A percentile compares a stretch with the other conserved stretches of the same genome.
phyloP scores from a whole-genome alignment of 1,139 yeast genomes.

The Sugiyamaella paludigena region DNA sequence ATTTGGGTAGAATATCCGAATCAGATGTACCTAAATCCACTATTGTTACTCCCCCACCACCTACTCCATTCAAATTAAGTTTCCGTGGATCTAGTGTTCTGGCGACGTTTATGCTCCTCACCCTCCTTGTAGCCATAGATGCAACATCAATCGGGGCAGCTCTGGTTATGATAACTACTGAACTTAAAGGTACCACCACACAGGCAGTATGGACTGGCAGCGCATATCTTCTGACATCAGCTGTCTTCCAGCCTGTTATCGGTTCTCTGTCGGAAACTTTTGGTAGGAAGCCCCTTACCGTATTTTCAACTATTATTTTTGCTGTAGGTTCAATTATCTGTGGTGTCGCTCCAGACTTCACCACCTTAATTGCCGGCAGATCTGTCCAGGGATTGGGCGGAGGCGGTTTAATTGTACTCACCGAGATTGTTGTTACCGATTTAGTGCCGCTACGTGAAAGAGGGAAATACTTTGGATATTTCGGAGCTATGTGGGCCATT shows the following conservation, averaged over 20 bases:
- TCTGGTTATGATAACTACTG: constrained; percentile 27
- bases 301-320: constrained; percentile 26
- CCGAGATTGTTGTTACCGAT: constrained; percentile 58
- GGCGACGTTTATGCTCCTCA: constrained; percentile 22
- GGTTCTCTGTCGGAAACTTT: constrained; percentile 34
- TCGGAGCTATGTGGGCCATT: constrained; percentile 53
- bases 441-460: constrained; percentile 57
- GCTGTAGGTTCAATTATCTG: constrained; percentile 48
- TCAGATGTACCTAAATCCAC: too few species aligned
- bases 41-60: too few species aligned
- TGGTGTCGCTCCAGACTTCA: constrained; percentile 57
- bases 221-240: constrained; percentile 30
- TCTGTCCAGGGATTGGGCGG: constrained; percentile 72
- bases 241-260: constrained; percentile 33
- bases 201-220: constrained; percentile 35
- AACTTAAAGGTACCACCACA: constrained; percentile 30
- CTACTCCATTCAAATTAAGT: constrained; percentile 16
- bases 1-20: too few species aligned
- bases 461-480: constrained; percentile 39
- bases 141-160: constrained; percentile 32
- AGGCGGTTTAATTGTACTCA: constrained; percentile 62
- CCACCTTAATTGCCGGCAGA: constrained; percentile 63
- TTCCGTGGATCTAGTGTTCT: constrained; percentile 15
- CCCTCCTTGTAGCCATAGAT: constrained; percentile 29
- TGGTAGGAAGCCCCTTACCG: constrained; percentile 27